Base-by-base conservation (phyloP, 1,284 basidiomycete species). In the Peniophora sp. region DNA sequence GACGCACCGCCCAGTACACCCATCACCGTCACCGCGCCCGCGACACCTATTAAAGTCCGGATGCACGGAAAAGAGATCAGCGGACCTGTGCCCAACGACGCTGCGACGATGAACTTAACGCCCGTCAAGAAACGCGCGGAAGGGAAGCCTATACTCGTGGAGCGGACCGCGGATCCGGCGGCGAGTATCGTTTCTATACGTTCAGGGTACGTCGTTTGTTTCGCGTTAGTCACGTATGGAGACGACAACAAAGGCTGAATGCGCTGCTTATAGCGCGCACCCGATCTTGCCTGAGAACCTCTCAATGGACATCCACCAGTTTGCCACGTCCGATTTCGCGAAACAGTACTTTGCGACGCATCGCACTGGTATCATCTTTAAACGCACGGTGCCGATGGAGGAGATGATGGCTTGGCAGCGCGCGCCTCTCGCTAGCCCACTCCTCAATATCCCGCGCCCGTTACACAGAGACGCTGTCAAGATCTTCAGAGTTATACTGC, bases 331-430 rank as follows among this genome's bases (percentile, higher is more conserved):
- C 0, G 84, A 90, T 46, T 95, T 88, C 64, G 89, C 92, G 37
- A 76, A 75, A 47, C 83, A 84, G 58, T 95, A 94, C 63, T 94
- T 96, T 63, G 88, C 91, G n/a, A 92, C 82, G 3, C 88, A 92
- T 60, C 79, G 83, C 15, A 87, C 83, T 2, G 91, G 91, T 0
- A 82, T 95, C 60, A 87, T 93, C 52, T 87, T 94, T 63, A 73
- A 82, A 55, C 76, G 90, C 44, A 81, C 76, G 54, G 78, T 94
- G 1, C 90, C 92, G 0, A 79, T 93, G 3, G 82, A 77, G 35
- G 83, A 89, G 59, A 80, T 94, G 68, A 92, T 95, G 88, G 76
- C 81, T 48, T 94, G 91, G 90, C 92, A 95, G 65, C 90, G 87
- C 75, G 83, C 81, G 47, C 39, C 88, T 2, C 73, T 95, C 46